Base-by-base conservation (phyloP, 1,284 basidiomycete species). In the Exobasidium cylindrosporum region DNA sequence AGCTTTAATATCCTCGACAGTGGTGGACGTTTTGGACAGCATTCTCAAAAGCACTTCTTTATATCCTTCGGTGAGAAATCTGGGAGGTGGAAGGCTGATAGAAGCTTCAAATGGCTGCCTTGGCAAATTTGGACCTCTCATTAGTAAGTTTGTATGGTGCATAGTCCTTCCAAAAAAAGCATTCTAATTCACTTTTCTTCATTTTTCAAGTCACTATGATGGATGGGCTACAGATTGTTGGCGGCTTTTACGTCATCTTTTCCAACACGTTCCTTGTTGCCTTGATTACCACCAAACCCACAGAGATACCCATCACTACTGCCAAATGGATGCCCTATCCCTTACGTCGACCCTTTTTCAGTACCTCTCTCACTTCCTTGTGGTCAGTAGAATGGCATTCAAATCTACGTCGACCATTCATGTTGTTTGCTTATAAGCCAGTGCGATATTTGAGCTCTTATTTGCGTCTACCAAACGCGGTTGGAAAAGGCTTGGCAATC, bases 331-430 rank as follows among this genome's bases (percentile, higher is more conserved):
- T 23, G 32, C 53, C 53, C n/a, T 11, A 14, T 3, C 32, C 21
- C 4, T 28, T 55, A 23, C 1, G 3, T 44, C n/a, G 26, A 44
- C 53, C 53, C 14, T 31, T 31, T 28, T n/a, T 55, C 3, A 17
- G 21, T 14, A 55, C 53, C 3, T 40, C 53, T 4, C 29, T 44
- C 14, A 17, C 26, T 14, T 21, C 21, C 17, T 4, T 55, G 17
- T 55, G 53, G 53, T 26, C 24, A n/a, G 29, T 23, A 14, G 21
- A 35, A 5, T 55, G 53, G 53, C 53, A 55, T 44, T 21, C 5
- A 2, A 24, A 24, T 28, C 26, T 50, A 13, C 47, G 47, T 14
- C n/a, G 47, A 7, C 14, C 26, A 14, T 50, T 50, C 26, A 6
- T 50, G 21, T 14, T 50, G 3, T 50, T 50, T 13, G 47, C 21